These are phyloP conservation scores for Phoma sp. DNA, from an alignment of 2,329 filamentous ascomycete species.

Conservation along the genomic window DNA sequence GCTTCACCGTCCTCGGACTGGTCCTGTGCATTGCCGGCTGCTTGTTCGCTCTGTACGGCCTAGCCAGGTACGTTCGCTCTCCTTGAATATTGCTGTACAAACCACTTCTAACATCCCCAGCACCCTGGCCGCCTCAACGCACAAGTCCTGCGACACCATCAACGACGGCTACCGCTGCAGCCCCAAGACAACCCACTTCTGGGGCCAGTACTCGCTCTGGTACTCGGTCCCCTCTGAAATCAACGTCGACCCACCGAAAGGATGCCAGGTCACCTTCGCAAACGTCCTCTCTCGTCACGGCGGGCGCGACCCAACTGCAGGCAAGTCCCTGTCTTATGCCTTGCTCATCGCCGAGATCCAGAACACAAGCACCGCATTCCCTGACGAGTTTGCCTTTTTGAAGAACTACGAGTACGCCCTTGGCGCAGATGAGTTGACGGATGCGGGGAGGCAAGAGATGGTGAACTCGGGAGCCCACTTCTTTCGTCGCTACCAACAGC, in stretches of 20 bases:
- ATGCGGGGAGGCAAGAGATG: constrained; percentile 73
- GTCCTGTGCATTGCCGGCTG: constrained; percentile 26
- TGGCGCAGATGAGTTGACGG: constrained; percentile 71
- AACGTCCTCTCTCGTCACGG: constrained; percentile 86
- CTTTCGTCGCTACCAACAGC: constrained; percentile 71
- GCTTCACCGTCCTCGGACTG: constrained; percentile 18
- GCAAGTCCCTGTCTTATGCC: constrained; percentile 70
- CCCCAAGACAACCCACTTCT: constrained; percentile 67
- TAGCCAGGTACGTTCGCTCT: constrained; percentile 29
- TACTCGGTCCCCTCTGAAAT: constrained; percentile 76
- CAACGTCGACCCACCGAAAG: constrained; percentile 63
- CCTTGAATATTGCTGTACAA: not conserved
- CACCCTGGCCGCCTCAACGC: constrained; percentile 18
- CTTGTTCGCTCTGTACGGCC: constrained; percentile 31
- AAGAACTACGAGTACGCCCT: constrained; percentile 73
- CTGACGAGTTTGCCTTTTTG: constrained; percentile 72
- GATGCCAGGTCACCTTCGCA: constrained; percentile 79
- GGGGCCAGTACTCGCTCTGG: constrained; percentile 90
- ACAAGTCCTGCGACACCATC: constrained; percentile 59
- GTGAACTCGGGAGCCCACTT: constrained; percentile 78
- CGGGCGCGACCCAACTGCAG: constrained; percentile 76
- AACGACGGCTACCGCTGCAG: constrained; percentile 68
- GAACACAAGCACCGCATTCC: constrained; percentile 60
- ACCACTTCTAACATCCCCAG: constrained; percentile 25
- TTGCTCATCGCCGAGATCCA: constrained; percentile 72